Conservation (phyloP, 352 stramenopile genomes). For the Phytophthora fragariaefolia region DNA sequence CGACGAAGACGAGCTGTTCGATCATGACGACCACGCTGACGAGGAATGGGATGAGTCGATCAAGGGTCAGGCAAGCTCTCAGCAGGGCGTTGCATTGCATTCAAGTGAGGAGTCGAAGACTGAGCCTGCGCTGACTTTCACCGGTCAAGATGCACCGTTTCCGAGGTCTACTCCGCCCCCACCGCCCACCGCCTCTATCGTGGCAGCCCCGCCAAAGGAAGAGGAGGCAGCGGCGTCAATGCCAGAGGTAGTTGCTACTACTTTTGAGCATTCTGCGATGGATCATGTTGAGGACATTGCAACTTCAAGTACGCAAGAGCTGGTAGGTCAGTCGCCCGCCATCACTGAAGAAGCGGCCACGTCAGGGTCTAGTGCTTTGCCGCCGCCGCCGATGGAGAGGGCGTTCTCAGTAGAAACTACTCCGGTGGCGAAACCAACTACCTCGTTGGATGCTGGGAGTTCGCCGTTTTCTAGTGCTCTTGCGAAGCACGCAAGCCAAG, state of each 20-base stretch:
- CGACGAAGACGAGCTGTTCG: conserved; percentile 65
- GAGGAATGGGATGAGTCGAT: conserved; percentile 48
- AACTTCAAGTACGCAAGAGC: conserved; percentile 7
- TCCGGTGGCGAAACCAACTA: conserved; percentile 13
- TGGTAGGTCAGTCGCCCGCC: conserved; percentile 1
- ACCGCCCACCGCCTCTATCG: conserved; percentile 10
- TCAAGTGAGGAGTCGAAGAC: conserved; percentile 26
- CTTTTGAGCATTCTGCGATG: conserved; percentile 5
- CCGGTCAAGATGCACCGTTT: conserved; percentile 16
- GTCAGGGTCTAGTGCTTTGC: conserved; percentile 2
- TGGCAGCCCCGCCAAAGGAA: conserved; percentile 1
- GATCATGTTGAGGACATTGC: conserved; percentile 11
- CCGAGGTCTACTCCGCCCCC: conserved; percentile 16
- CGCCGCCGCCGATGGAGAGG: background rate
- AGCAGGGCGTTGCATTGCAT: conserved; percentile 25
- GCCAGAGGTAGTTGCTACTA: conserved; percentile 2
- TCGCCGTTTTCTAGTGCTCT: conserved; percentile 37
- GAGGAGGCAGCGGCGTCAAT: background rate
- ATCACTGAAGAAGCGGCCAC: conserved; percentile 1
- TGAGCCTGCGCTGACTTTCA: conserved; percentile 7
- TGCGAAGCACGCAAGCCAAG: conserved; percentile 13
- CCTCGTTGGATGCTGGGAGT: conserved; percentile 14
- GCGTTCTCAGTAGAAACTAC: conserved; percentile 7
- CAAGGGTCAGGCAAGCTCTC: conserved; percentile 15
- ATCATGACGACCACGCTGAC: conserved; percentile 59